Percentiles rank a stretch among this genome's conserved stretches.
Evolutionary conservation across 192 early-diverging fungal species (phyloP).

Genomic region (Coemansia sp.): DNA sequence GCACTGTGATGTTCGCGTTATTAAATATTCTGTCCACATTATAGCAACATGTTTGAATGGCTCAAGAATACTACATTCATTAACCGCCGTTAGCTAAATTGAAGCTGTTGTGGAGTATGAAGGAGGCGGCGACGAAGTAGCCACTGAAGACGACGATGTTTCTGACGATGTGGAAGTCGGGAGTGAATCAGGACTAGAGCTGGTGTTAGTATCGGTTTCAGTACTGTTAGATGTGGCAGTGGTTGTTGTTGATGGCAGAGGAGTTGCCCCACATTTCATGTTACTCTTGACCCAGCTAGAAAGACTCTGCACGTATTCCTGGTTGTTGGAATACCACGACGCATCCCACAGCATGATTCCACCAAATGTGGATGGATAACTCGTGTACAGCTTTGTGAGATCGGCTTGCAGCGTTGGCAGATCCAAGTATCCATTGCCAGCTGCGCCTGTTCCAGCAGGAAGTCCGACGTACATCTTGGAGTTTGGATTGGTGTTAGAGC

Average conservation of each 20-base stretch:
- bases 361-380: slow-evolving; percentile 61
- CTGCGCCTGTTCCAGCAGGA: slow-evolving; percentile 58
- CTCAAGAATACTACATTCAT: too few relatives aligned
- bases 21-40: too few relatives aligned
- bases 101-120: too few relatives aligned
- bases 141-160: not conserved
- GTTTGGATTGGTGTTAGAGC: slow-evolving; percentile 55
- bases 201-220: not conserved
- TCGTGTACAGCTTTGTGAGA: slow-evolving; percentile 48
- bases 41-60: too few relatives aligned
- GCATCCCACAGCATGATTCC: slow-evolving; percentile 79
- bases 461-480: slow-evolving; percentile 66
- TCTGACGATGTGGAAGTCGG: not conserved
- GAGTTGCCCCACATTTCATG: slow-evolving; percentile 26
- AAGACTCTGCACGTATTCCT: slow-evolving; percentile 27
- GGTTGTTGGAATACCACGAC: slow-evolving; percentile 62
- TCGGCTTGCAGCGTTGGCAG: slow-evolving; percentile 42
- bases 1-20: not conserved
- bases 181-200: not conserved
- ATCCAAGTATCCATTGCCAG: slow-evolving; percentile 62
- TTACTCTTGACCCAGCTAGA: slow-evolving; percentile 45
- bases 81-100: too few relatives aligned
- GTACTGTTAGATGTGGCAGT: not conserved
- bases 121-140: not conserved
- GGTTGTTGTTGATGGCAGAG: slow-evolving; percentile 1